Conservation (phyloP, 257 asterid genomes). For the Solanum etuberosum region DNA sequence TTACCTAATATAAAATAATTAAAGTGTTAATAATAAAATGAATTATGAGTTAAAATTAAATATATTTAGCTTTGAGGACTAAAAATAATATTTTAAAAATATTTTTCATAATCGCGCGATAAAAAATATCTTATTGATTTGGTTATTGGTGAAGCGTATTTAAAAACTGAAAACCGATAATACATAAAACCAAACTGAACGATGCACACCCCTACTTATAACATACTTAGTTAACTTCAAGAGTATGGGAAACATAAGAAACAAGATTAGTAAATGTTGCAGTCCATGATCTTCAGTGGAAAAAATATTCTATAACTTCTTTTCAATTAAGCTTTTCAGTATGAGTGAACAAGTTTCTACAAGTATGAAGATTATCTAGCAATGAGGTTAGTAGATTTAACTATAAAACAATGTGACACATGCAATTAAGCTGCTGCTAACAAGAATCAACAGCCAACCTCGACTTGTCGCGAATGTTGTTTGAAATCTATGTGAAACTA, state of each 20-base stretch:
- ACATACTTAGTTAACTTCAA: background rate
- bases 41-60: too few species aligned
- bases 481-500: slow-evolving; percentile 15
- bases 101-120: too few species aligned
- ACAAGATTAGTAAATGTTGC: background rate
- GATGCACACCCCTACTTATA: background rate
- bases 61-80: too few species aligned
- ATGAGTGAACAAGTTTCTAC: background rate
- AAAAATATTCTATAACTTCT: background rate
- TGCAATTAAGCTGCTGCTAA: slow-evolving; percentile 62
- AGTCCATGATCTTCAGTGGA: background rate
- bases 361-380: background rate
- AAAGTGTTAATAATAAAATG: too few species aligned
- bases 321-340: background rate
- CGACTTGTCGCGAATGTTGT: slow-evolving; percentile 21
- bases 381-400: background rate
- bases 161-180: too few species aligned
- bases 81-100: too few species aligned
- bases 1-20: too few species aligned
- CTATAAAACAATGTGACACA: slow-evolving; percentile 41
- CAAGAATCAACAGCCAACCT: slow-evolving; percentile 57
- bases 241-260: background rate
- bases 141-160: background rate
- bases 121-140: background rate
- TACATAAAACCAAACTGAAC: background rate